A percentile compares a stretch with the other conserved stretches of the same genome.
These are phyloP conservation scores for Diaporthe sp. DNA, from an alignment of 2,329 filamentous ascomycete species.

Conservation along the genomic window DNA sequence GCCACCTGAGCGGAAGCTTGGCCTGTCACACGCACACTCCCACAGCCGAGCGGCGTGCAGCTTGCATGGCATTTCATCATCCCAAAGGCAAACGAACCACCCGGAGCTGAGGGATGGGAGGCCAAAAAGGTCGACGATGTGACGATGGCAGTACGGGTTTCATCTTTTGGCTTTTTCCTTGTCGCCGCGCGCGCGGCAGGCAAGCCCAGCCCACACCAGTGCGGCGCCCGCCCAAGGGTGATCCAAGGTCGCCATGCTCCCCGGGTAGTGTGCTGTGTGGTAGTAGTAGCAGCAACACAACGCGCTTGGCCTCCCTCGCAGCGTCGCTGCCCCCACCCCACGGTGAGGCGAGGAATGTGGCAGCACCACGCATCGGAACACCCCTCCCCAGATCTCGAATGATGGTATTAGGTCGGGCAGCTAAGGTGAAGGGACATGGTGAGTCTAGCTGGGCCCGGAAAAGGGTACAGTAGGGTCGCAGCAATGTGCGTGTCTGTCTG, in stretches of 20 bases:
- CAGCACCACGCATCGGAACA: conserved; percentile 27
- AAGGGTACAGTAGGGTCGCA: conserved; percentile 13
- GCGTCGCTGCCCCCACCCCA: conserved; percentile 4
- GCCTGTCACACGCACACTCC: conserved; percentile 7
- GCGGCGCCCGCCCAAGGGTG: conserved; percentile 20
- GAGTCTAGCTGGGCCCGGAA: conserved; percentile 10
- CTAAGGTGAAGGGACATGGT: conserved; percentile 33
- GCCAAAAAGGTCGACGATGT: conserved; percentile 21
- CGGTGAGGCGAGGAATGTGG: conserved; percentile 31
- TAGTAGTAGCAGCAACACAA: background rate
- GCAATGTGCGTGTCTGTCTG: background rate
- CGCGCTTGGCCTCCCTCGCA: background rate
- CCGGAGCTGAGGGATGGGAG: background rate
- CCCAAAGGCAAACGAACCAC: conserved; percentile 23
- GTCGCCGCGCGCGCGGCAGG: conserved; percentile 30
- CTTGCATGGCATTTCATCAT: conserved; percentile 3
- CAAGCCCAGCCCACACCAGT: conserved; percentile 24
- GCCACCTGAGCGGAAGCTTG: background rate
- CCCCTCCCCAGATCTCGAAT: conserved; percentile 26
- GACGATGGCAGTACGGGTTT: conserved; percentile 25
- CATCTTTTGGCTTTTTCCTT: conserved; percentile 31
- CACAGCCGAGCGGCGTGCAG: background rate
- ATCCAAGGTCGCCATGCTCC: conserved; percentile 26
- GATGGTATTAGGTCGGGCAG: conserved; percentile 21
- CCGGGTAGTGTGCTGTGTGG: background rate